Evolutionary conservation across 306 rosid genomes (phyloP).

Genomic region (Inga leiocalycina): DNA sequence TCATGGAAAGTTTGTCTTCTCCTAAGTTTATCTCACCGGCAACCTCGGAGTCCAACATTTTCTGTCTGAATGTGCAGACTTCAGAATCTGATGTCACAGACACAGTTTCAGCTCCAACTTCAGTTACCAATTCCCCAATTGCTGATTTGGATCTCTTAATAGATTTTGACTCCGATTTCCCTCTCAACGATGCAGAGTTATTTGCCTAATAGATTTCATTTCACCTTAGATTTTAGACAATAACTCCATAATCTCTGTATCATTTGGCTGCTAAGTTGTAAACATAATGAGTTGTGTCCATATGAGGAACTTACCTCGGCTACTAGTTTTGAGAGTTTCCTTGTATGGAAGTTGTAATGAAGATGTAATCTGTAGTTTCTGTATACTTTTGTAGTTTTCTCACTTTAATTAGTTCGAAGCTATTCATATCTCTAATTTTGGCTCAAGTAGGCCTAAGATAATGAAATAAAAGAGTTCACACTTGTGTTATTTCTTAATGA

Average conservation of each 20-base stretch:
- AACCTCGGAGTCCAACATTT: slow-evolving; percentile 58
- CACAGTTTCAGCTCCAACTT: slow-evolving; percentile 65
- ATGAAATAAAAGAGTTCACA: background rate
- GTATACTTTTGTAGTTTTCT: slow-evolving; percentile 1
- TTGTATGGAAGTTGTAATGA: slow-evolving; percentile 33
- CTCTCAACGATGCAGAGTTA: slow-evolving; percentile 40
- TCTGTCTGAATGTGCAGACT: slow-evolving; percentile 48
- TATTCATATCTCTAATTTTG: background rate
- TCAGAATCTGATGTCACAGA: slow-evolving; percentile 65
- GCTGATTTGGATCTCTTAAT: slow-evolving; percentile 46
- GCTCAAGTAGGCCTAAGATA: background rate
- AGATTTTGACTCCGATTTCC: slow-evolving; percentile 52
- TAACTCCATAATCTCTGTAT: background rate
- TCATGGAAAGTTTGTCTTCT: slow-evolving; percentile 40
- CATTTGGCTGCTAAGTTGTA: slow-evolving; percentile 24
- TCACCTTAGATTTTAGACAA: background rate
- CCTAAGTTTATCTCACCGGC: slow-evolving; percentile 44
- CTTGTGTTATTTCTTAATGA: background rate
- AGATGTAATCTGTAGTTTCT: background rate
- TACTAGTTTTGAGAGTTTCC: slow-evolving; percentile 37
- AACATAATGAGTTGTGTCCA: background rate
- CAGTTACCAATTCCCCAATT: slow-evolving; percentile 68
- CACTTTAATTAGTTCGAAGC: background rate
- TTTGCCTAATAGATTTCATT: slow-evolving; percentile 19
- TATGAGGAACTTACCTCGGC: background rate